phyloP scores from a whole-genome alignment of 352 stramenopile genomes.

The Lagenidium sp. region DNA sequence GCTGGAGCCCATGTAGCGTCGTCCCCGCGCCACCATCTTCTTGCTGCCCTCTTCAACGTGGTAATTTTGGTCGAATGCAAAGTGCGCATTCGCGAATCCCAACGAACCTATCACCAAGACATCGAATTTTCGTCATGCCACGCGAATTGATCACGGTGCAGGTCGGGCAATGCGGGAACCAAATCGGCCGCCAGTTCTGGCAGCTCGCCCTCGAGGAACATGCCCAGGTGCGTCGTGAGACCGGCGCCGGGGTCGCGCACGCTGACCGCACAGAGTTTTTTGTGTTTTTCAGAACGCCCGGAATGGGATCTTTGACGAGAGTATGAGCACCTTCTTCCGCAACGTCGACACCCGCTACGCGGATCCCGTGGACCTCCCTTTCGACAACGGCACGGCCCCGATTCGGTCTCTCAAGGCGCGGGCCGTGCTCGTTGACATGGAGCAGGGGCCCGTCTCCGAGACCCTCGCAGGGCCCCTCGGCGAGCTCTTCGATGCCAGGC shows the following conservation, averaged over 20 bases:
- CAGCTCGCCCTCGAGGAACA: slow-evolving; percentile 86
- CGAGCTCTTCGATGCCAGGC: slow-evolving; percentile 84
- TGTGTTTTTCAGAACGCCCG: slow-evolving; percentile 25
- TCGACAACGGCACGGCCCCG: slow-evolving; percentile 20
- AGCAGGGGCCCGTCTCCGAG: slow-evolving; percentile 83
- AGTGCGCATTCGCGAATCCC: no score
- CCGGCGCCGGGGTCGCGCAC: background rate
- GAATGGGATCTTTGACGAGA: slow-evolving; percentile 73
- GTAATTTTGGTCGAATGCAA: no score
- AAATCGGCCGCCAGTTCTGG: slow-evolving; percentile 92
- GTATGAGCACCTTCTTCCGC: slow-evolving; percentile 90
- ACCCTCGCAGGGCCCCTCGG: slow-evolving; percentile 73
- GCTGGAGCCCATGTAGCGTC: no score
- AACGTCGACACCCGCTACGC: slow-evolving; percentile 75
- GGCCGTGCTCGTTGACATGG: slow-evolving; percentile 91
- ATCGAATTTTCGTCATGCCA: no score
- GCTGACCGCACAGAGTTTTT: no score
- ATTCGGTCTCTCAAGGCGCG: slow-evolving; percentile 66
- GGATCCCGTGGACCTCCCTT: slow-evolving; percentile 39
- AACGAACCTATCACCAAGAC: no score
- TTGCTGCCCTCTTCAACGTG: no score
- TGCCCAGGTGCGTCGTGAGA: slow-evolving; percentile 29
- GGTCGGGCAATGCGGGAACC: slow-evolving; percentile 92
- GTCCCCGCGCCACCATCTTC: no score
- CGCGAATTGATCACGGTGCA: slow-evolving; percentile 87